Conservation (phyloP, 2,329 filamentous ascomycete genomes). For the Monosporascus cannonballus region DNA sequence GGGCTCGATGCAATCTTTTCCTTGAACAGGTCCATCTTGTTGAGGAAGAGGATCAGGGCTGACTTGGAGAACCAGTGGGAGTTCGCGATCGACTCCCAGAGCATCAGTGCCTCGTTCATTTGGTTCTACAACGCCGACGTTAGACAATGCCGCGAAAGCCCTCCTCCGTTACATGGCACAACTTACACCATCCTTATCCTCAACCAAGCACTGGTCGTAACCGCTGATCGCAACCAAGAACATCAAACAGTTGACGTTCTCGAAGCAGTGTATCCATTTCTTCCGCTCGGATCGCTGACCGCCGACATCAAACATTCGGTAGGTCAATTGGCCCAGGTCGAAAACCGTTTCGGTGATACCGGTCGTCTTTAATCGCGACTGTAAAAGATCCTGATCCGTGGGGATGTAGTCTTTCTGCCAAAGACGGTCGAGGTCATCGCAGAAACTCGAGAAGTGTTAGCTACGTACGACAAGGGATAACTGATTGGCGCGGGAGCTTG, state of each 20-base stretch:
- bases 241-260: conserved; percentile 85
- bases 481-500: background rate
- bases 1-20: conserved; percentile 67
- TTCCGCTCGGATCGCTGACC: conserved; percentile 89
- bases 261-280: conserved; percentile 97
- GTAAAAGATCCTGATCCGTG: conserved; percentile 88
- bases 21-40: conserved; percentile 83
- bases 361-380: conserved; percentile 83
- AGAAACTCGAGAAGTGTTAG: conserved; percentile 58
- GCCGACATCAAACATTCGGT: conserved; percentile 95
- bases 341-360: conserved; percentile 96
- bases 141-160: conserved; percentile 5
- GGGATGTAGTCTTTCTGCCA: conserved; percentile 77
- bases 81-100: conserved; percentile 81
- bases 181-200: conserved; percentile 91
- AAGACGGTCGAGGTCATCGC: conserved; percentile 68
- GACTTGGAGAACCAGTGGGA: conserved; percentile 82
- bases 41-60: conserved; percentile 76
- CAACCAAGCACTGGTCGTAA: conserved; percentile 92
- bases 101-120: conserved; percentile 86
- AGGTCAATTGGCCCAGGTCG: conserved; percentile 84
- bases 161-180: background rate
- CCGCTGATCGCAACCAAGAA: conserved; percentile 95
- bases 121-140: conserved; percentile 55
- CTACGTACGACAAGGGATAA: conserved; percentile 4